Evolutionary conservation across 306 rosid species (phyloP), one percentile per base, ranked within the genome.

Genomic region (Carpinus fangiana): DNA sequence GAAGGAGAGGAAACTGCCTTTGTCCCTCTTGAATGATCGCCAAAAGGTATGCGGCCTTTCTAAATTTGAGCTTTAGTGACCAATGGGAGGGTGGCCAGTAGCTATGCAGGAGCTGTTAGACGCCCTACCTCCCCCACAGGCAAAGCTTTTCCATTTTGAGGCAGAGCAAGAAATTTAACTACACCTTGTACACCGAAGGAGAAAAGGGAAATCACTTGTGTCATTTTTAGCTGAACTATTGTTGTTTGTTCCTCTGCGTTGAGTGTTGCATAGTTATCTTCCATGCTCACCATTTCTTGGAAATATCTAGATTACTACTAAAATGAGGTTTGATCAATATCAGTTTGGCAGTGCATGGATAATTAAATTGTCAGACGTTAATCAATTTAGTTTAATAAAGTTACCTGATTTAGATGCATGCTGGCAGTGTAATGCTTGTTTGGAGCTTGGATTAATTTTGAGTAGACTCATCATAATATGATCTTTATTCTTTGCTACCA

Each of bases 21-120:
- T 90, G 76, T 95, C 98, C 14, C 96, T 95, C 62, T 80, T 95
- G 73, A 88, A 85, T 45, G 97, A 95, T 81, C 91, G 84, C 76
- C 96, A 90, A 61, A 95, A 92, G 97, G 98, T 94, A 84, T 75
- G 78, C 67, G 74, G 12, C 21, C 48, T 66, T 41, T 64, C 48
- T 57, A 5, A 5, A 54, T 36, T 45, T 46, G 20, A 36, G 51
- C 71, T 36, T 18, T 18, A 12, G 13, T 12, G 12, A 11, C 10
- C 10, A 8, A 47, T 47, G 51, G 51, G 51, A 47, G 51, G 12
- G 51, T 47, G 51, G 12, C 51, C 51, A 8, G 10, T 47, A 47
- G 51, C 12, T 47, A 47, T 47, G 51, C 51, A 1, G 51, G 51
- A 8, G 51, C 51, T 47, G 51, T 47, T 47, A 47, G 51, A 11